These are phyloP conservation scores for Solanum verrucosum DNA, from an alignment of 257 asterid genomes.

Conservation along the genomic window DNA sequence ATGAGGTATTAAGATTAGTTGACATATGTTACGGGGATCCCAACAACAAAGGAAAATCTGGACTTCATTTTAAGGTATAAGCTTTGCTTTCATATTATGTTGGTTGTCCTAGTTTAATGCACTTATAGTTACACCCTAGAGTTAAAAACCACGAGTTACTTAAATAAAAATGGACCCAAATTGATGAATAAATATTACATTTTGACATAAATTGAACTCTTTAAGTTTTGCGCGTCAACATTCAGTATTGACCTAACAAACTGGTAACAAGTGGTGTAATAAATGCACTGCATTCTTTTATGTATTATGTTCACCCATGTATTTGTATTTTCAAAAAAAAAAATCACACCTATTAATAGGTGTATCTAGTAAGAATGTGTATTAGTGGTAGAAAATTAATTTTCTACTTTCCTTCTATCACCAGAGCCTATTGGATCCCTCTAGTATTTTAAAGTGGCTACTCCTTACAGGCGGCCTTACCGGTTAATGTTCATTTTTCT, in stretches of 20 bases:
- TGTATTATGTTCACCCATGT: not conserved
- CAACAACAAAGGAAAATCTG: constrained; percentile 30
- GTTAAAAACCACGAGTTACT: not conserved
- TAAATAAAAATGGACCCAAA: not conserved
- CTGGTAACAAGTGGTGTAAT: not conserved
- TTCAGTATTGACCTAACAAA: not conserved
- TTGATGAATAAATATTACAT: not conserved
- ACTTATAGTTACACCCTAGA: too few species aligned
- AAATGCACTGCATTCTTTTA: not conserved
- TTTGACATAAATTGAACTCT: not conserved
- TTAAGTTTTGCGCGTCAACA: not conserved
- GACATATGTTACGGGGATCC: constrained; percentile 83
- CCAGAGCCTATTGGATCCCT: not conserved
- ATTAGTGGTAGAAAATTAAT: not conserved
- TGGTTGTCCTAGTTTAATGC: not conserved
- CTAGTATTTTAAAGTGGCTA: not conserved
- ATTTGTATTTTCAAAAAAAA: not conserved
- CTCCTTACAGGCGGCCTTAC: not conserved
- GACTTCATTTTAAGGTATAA: constrained; percentile 65
- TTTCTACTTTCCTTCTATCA: not conserved
- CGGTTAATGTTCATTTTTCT: not conserved
- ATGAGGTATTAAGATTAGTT: constrained; percentile 48
- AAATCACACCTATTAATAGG: not conserved
- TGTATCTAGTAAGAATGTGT: not conserved
- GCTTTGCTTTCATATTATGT: not conserved